Evolutionary conservation across 208 protist genomes (phyloP), one percentile per base, ranked within the genome.

Genomic region (Borovskyia barvae): DNA sequence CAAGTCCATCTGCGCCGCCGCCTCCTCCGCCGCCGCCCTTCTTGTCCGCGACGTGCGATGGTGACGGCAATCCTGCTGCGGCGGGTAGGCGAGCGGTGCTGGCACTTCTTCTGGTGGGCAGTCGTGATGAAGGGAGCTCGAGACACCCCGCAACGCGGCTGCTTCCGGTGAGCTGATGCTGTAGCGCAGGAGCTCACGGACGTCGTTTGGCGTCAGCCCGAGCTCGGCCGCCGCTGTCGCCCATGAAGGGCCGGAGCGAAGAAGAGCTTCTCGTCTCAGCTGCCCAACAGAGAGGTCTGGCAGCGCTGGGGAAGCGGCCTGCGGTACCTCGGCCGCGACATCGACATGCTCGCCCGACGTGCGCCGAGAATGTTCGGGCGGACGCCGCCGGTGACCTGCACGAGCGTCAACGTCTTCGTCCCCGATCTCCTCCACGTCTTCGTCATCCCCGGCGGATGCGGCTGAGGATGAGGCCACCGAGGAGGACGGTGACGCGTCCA

Each of bases 141-240:
- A 39, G 9, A 39, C 9, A 14, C 25, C 25, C 28, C 43, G 32
- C 54, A 40, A 50, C 20, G 17, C 19, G 22, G 52, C 45, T 3
- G 37, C 63, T 12, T 41, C 46, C 20, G 63, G 46, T 9, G 52
- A 33, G 42, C 29, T 62, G 11, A 62, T 24, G 53, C 63, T 69
- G 63, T 69, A 69, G 11, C 47, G 63, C 24, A 69, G 46, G 36
- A 69, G 30, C 9, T 62, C 53, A 14, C 30, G 53, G 14, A 56
- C 52, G 30, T 69, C 53, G 5, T 14, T 2, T 3, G 37, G 52
- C n/a, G 63, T 49, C 12, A 69, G 25, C 5, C 63, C 63, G 17
- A 62, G 19, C 36, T 69, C 63, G 17, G 53, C 36, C 19, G 53
- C 53, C 2, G 63, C 53, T 0, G 36, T 49, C 1, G 53, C 46